These are phyloP conservation scores for Metarhizium humberi DNA, from an alignment of 2,329 filamentous ascomycete genomes.

Conservation along the genomic window DNA sequence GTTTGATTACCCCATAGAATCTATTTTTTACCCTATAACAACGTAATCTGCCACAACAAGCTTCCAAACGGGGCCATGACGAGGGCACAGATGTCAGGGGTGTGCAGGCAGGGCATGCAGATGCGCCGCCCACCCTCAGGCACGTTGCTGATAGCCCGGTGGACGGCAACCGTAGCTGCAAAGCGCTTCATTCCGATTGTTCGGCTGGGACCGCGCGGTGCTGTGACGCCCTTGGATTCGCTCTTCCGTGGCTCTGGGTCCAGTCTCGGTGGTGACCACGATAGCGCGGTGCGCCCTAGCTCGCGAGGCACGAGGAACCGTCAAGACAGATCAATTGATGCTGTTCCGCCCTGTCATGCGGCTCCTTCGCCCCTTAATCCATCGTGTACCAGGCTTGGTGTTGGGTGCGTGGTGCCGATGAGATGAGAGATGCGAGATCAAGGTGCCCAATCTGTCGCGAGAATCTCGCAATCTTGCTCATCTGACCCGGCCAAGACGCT, in stretches of 20 bases:
- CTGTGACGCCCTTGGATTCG: background rate
- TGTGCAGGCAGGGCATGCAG: background rate
- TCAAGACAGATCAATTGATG: background rate
- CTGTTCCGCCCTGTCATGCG: background rate
- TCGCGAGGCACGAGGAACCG: background rate
- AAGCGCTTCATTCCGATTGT: background rate
- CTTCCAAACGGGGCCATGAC: constrained; percentile 3
- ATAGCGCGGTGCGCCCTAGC: background rate
- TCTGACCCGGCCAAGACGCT: background rate
- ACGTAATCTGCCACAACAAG: constrained; percentile 15
- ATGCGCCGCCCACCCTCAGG: background rate
- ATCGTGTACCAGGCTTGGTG: no score
- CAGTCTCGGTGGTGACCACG: background rate
- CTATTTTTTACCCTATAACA: constrained; percentile 19
- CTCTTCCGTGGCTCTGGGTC: background rate
- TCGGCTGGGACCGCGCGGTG: background rate
- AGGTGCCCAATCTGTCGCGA: no score
- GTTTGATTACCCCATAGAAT: constrained; percentile 10
- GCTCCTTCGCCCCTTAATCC: background rate
- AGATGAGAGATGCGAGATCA: background rate
- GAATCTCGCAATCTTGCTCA: background rate
- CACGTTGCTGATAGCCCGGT: background rate
- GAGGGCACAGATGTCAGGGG: background rate
- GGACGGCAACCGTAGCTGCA: background rate
- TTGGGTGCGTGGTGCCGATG: background rate